A percentile compares a stretch with the other conserved stretches of the same genome.
phyloP scores from a whole-genome alignment of 768 basidiomycete species.

The Pleurotus sapidus region DNA sequence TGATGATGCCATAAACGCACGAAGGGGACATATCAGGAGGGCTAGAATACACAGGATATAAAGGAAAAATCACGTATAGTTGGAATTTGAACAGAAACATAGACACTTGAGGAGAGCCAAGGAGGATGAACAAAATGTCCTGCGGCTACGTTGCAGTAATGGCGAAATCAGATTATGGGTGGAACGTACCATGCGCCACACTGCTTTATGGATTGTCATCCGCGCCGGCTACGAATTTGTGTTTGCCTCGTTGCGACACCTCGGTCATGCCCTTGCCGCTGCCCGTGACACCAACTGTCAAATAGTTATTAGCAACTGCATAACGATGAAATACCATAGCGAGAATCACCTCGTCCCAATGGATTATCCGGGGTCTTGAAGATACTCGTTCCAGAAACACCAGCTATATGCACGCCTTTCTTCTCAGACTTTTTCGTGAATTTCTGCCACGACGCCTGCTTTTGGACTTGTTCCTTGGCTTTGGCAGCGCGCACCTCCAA shows the following conservation, averaged over 20 bases:
- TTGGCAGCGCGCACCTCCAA: conserved; percentile 79
- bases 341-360: conserved; percentile 68
- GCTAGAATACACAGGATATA: conserved; percentile 10
- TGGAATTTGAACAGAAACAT: neutral
- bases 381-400: conserved; percentile 84
- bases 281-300: conserved; percentile 83
- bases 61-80: conserved; percentile 31
- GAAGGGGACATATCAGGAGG: conserved; percentile 24
- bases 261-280: conserved; percentile 90
- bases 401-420: conserved; percentile 90
- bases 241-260: conserved; percentile 62
- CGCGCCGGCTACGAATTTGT: conserved; percentile 53
- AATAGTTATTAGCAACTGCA: conserved; percentile 17
- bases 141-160: neutral
- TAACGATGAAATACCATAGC: conserved; percentile 14
- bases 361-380: conserved; percentile 96
- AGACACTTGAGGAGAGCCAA: neutral
- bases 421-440: conserved; percentile 94
- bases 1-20: too few relatives aligned
- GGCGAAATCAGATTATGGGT: too few relatives aligned
- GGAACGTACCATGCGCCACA: neutral
- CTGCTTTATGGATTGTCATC: neutral
- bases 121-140: neutral
- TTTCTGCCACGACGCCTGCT: conserved; percentile 90
- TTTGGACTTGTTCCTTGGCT: conserved; percentile 81